Evolutionary conservation across 228 moss, liverwort and hornwort species (phyloP).

Genomic region (Sphagnum magellanicum): DNA sequence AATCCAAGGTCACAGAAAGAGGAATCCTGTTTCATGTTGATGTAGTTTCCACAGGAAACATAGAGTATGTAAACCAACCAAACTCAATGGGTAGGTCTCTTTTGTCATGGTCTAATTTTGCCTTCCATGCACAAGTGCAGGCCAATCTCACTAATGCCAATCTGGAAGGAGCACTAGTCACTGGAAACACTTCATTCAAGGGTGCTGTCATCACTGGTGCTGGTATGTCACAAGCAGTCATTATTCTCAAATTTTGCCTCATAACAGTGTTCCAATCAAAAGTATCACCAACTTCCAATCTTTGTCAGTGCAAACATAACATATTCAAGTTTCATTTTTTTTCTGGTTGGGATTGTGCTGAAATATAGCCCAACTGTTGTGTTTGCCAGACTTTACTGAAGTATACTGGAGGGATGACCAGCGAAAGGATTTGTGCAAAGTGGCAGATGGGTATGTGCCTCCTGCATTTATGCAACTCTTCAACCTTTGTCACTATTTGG

Average conservation of each 20-base stretch:
- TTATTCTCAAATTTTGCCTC: background rate
- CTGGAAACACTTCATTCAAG: slow-evolving; percentile 97
- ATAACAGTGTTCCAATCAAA: background rate
- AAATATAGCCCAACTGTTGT: background rate
- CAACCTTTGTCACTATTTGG: no score
- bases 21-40: background rate
- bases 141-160: slow-evolving; percentile 91
- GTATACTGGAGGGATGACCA: slow-evolving; percentile 94
- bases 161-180: slow-evolving; percentile 92
- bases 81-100: no score
- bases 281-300: background rate
- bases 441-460: slow-evolving; percentile 66
- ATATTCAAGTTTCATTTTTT: background rate
- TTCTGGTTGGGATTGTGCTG: background rate
- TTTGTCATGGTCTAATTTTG: no score
- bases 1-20: background rate
- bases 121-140: slow-evolving; percentile 18
- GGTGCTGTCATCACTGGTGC: slow-evolving; percentile 86
- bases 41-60: background rate
- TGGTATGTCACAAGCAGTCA: slow-evolving; percentile 27
- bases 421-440: slow-evolving; percentile 62
- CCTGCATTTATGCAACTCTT: no score
- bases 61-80: background rate
- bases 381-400: slow-evolving; percentile 82
- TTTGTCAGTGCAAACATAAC: background rate